Conservation (phyloP, 1,284 basidiomycete genomes). For the Lentinula novae-zelandiae region DNA sequence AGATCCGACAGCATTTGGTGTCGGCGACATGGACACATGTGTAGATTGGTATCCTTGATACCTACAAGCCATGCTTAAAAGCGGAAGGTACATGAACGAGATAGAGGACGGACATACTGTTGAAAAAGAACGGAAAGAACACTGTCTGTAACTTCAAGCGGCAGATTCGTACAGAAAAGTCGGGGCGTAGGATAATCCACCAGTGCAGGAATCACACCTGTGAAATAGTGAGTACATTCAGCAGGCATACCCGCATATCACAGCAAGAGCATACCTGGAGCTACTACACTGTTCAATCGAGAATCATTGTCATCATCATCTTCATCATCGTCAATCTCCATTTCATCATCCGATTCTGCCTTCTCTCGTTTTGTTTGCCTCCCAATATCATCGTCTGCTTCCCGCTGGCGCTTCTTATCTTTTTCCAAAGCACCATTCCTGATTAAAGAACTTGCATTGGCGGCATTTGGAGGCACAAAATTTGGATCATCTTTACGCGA, state of each 20-base stretch:
- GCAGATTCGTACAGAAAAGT: slow-evolving; percentile 74
- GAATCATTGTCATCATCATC: slow-evolving; percentile 35
- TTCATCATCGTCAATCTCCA: slow-evolving; percentile 83
- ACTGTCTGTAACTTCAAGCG: slow-evolving; percentile 77
- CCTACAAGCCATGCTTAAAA: slow-evolving; percentile 31
- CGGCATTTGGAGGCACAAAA: slow-evolving; percentile 67
- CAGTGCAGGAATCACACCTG: slow-evolving; percentile 43
- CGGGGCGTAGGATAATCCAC: slow-evolving; percentile 59
- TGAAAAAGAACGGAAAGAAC: slow-evolving; percentile 82
- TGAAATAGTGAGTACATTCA: slow-evolving; percentile 16
- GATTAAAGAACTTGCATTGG: slow-evolving; percentile 44
- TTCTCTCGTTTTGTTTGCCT: slow-evolving; percentile 67
- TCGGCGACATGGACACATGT: slow-evolving; percentile 63
- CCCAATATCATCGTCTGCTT: slow-evolving; percentile 52
- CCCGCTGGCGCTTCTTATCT: slow-evolving; percentile 63
- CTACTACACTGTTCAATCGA: slow-evolving; percentile 22
- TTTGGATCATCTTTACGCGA: slow-evolving; percentile 68
- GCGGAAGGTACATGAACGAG: not conserved
- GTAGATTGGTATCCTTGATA: slow-evolving; percentile 76
- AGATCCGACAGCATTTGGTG: slow-evolving; percentile 55
- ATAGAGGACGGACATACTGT: slow-evolving; percentile 54
- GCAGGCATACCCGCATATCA: slow-evolving; percentile 27
- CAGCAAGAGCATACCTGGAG: slow-evolving; percentile 36
- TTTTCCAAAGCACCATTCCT: slow-evolving; percentile 39
- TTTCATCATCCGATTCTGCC: slow-evolving; percentile 67